phyloP scores from a whole-genome alignment of 768 basidiomycete species.

The Russula emetica region DNA sequence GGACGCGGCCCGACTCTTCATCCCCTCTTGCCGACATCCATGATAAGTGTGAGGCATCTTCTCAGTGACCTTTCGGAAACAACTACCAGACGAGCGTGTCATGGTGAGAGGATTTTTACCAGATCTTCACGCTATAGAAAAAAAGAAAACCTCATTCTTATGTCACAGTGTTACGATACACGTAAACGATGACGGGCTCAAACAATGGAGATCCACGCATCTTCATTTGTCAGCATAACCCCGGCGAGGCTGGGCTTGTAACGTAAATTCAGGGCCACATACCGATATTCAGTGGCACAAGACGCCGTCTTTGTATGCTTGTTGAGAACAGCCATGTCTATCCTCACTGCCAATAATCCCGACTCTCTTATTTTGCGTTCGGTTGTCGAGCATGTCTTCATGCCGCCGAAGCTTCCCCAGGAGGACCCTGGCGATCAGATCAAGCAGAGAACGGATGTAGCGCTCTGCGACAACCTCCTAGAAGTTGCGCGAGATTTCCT shows the following conservation, averaged over 20 bases:
- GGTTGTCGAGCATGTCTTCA: conserved; percentile 12
- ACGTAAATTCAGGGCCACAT: too few relatives aligned
- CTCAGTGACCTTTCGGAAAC: too few relatives aligned
- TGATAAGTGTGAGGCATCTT: too few relatives aligned
- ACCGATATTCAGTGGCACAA: background rate
- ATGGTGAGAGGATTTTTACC: too few relatives aligned
- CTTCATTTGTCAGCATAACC: background rate
- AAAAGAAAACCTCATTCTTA: too few relatives aligned
- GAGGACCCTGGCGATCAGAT: background rate
- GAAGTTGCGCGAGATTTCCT: conserved; percentile 1
- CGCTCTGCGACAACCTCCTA: conserved; percentile 6
- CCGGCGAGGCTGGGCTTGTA: too few relatives aligned
- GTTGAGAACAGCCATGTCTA: background rate
- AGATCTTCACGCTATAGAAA: too few relatives aligned
- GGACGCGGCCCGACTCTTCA: too few relatives aligned
- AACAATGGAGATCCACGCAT: background rate
- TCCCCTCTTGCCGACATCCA: too few relatives aligned
- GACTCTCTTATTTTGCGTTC: background rate
- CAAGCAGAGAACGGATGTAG: conserved; percentile 2
- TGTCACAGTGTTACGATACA: background rate
- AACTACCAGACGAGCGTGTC: too few relatives aligned
- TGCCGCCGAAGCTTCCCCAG: conserved; percentile 20
- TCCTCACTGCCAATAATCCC: background rate
- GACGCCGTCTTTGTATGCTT: background rate
- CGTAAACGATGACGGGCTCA: background rate